phyloP scores from a whole-genome alignment of 2,329 filamentous ascomycete species.

The Raffaelea ambrosiae region DNA sequence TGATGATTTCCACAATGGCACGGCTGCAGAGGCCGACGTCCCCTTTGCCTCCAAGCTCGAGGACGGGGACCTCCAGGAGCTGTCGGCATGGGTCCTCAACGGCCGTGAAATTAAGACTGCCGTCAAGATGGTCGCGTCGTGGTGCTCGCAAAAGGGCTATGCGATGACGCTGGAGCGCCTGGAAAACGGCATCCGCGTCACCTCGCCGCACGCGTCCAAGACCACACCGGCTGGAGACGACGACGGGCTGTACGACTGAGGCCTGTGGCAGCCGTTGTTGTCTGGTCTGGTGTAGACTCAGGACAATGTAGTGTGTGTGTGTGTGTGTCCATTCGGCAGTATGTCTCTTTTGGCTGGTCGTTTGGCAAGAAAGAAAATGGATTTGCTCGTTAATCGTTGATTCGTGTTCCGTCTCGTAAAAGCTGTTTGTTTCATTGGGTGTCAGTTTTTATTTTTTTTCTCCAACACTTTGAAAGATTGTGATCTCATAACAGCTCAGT shows the following conservation, averaged over 20 bases:
- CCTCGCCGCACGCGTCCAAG: slow-evolving; percentile 32
- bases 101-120: slow-evolving; percentile 39
- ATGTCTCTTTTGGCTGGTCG: background rate
- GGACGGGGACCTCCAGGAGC: slow-evolving; percentile 28
- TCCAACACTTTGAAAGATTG: no score
- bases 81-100: slow-evolving; percentile 33
- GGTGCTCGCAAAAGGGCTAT: slow-evolving; percentile 36
- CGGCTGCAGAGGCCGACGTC: background rate
- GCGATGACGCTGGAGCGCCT: slow-evolving; percentile 30
- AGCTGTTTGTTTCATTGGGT: background rate
- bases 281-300: background rate
- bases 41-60: background rate
- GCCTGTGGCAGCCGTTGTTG: background rate
- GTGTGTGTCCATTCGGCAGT: no score
- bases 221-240: background rate
- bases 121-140: slow-evolving; percentile 35
- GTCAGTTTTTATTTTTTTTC: no score
- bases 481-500: no score
- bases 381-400: background rate
- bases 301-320: no score
- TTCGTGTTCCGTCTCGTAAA: background rate
- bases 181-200: slow-evolving; percentile 37
- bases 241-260: slow-evolving; percentile 8
- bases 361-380: background rate
- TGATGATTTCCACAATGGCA: no score